Evolutionary conservation across 805 yeast genomes (phyloP).

Genomic region (Wickerhamiella brachini): DNA sequence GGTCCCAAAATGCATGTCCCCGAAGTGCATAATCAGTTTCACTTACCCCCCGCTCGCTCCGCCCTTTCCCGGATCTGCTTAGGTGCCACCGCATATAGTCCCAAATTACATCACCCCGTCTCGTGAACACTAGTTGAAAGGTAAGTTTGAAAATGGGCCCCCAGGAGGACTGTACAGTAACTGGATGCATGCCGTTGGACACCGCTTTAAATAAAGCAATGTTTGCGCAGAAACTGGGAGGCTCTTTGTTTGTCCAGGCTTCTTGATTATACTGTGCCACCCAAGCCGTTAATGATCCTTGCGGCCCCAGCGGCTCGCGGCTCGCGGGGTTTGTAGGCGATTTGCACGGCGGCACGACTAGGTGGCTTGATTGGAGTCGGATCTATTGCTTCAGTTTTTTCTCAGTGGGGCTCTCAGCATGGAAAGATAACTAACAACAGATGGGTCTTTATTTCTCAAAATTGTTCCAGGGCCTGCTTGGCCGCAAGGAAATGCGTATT

Average conservation of each 20-base stretch:
- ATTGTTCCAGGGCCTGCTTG: constrained; percentile 87
- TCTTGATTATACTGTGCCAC: too few relatives aligned
- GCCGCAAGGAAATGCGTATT: constrained; percentile 96
- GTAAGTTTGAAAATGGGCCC: neutral
- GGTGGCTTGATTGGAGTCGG: too few relatives aligned
- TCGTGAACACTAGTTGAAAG: neutral
- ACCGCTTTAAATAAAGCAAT: neutral
- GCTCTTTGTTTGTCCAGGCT: too few relatives aligned
- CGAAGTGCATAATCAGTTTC: neutral
- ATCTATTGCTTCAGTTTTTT: too few relatives aligned
- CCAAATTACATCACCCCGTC: neutral
- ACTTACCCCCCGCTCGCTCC: neutral
- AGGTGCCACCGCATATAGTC: neutral
- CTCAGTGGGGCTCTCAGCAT: neutral
- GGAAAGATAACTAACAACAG: constrained; percentile 15
- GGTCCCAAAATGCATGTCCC: too few relatives aligned
- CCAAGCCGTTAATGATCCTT: too few relatives aligned
- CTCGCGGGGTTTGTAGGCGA: too few relatives aligned
- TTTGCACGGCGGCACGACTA: too few relatives aligned
- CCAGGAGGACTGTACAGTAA: neutral
- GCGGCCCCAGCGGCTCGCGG: too few relatives aligned
- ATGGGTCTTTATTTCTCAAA: constrained; percentile 96
- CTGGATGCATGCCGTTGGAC: neutral
- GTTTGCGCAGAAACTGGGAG: neutral
- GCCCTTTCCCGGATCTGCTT: neutral